Evolutionary conservation across 2,329 filamentous ascomycete genomes (phyloP), one percentile per base, ranked within the genome.

Genomic region (Epichloe sibirici): DNA sequence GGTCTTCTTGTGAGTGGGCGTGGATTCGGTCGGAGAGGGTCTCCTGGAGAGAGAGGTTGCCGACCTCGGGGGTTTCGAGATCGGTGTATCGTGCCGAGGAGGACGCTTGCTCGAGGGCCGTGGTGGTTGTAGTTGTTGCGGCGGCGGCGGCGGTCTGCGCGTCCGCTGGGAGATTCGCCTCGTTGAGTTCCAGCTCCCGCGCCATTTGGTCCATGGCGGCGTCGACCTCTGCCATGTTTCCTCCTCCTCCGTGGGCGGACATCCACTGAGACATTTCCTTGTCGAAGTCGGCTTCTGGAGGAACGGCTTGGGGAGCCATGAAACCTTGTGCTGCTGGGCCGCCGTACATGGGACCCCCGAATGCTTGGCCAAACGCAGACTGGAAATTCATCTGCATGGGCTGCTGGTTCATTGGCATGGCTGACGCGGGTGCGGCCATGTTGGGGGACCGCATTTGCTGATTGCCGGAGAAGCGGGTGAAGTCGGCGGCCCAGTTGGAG

Each of bases 131-230:
- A 13, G 39, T 12, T 12, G 21, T 13, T 3, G 48, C 42, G 5
- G 50, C 40, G 9, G 47, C 23, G 17, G 17, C 40, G 34, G 45
- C 25, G 7, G 48, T 45, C 15, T 34, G 46, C 5, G 52, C 61
- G 3, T 58, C 53, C 4, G 63, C 54, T 3, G 61, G 59, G 35
- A 66, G 56, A 3, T 58, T 55, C 9, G 62, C 58, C n/a, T 70
- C 65, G 55, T 65, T 66, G 51, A 66, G 61, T 42, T 71, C 68
- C 8, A 73, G 59, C 51, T 73, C 69, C 12, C 62, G 63, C 5
- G 71, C 71, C 57, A 74, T 65, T 51, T 69, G 64, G 38, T 72
- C 70, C 68, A 74, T 72, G 51, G 68, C 66, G 21, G 68, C 69
- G 48, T 72, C 69, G 3, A 73, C 69, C 35, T 71, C 62, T 25